These are phyloP conservation scores for Gossypioides kirkii DNA, from an alignment of 345 rosid genomes.

Conservation along the genomic window DNA sequence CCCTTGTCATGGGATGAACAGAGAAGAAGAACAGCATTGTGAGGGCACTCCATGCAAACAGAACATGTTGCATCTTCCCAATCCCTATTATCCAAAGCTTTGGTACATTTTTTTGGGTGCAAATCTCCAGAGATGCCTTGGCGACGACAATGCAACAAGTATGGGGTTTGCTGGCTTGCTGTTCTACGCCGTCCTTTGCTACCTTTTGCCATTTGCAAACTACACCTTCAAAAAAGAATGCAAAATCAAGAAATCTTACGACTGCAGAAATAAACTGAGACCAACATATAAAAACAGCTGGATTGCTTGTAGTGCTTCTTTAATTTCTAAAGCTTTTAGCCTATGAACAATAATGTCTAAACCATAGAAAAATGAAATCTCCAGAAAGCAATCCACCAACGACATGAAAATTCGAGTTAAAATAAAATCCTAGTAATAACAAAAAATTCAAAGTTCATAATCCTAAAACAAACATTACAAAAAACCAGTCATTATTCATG, in stretches of 20 bases:
- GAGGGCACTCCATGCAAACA: constrained; percentile 97
- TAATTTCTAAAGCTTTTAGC: not conserved
- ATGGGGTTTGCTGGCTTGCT: constrained; percentile 54
- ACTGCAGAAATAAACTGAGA: not conserved
- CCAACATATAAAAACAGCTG: not conserved
- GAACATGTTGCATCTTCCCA: constrained; percentile 89
- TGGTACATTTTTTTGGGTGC: constrained; percentile 41
- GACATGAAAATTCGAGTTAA: not conserved
- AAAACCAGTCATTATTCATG: not conserved
- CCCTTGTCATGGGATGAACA: constrained; percentile 98
- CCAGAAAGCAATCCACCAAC: not conserved
- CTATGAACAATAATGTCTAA: not conserved
- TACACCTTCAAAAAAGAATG: constrained; percentile 11
- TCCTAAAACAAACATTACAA: not conserved
- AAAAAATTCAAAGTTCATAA: not conserved
- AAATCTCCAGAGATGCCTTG: constrained; percentile 29
- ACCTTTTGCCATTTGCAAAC: constrained; percentile 57
- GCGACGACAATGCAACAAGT: constrained; percentile 33
- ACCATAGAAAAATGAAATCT: not conserved
- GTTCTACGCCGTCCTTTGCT: constrained; percentile 49
- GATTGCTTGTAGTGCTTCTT: not conserved
- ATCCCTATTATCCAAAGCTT: constrained; percentile 56
- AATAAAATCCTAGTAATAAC: not conserved
- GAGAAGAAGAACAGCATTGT: constrained; percentile 93
- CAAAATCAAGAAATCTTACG: not conserved